Conservation (phyloP, 1,284 basidiomycete genomes). For the Irpex sp. region DNA sequence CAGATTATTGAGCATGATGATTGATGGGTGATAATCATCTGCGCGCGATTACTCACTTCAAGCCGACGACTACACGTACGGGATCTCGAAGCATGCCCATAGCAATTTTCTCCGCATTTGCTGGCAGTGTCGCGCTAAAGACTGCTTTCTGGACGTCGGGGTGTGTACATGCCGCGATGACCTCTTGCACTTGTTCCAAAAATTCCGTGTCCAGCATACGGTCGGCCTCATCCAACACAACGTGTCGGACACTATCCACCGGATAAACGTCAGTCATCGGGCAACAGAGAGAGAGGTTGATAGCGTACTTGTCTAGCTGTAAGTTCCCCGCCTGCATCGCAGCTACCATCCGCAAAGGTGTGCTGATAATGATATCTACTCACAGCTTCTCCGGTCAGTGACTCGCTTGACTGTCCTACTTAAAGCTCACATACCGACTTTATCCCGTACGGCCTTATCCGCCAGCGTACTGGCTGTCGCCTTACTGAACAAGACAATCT, state of each 20-base stretch:
- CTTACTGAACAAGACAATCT: conserved; percentile 80
- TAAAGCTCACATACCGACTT: conserved; percentile 56
- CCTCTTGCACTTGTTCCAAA: conserved; percentile 84
- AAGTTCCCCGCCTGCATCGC: conserved; percentile 68
- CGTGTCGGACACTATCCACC: conserved; percentile 65
- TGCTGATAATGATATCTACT: conserved; percentile 78
- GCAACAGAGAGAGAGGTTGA: background rate
- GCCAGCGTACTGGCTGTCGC: conserved; percentile 74
- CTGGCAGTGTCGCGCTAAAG: conserved; percentile 93
- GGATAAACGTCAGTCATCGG: conserved; percentile 10
- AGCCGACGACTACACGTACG: conserved; percentile 88
- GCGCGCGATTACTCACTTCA: conserved; percentile 57
- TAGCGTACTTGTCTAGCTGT: conserved; percentile 70
- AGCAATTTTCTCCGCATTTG: conserved; percentile 84
- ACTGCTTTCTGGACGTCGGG: conserved; percentile 80
- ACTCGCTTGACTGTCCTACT: background rate
- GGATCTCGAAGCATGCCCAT: conserved; percentile 82
- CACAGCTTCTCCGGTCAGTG: background rate
- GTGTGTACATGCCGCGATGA: conserved; percentile 80
- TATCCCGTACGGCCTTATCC: conserved; percentile 65
- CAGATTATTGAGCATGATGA: background rate
- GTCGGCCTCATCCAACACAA: conserved; percentile 91
- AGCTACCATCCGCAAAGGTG: conserved; percentile 74
- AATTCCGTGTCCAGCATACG: conserved; percentile 90
- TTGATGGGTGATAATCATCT: conserved; percentile 4